Evolutionary conservation across 495 filamentous ascomycete genomes (phyloP).

Genomic region (Ascobolus immersus): DNA sequence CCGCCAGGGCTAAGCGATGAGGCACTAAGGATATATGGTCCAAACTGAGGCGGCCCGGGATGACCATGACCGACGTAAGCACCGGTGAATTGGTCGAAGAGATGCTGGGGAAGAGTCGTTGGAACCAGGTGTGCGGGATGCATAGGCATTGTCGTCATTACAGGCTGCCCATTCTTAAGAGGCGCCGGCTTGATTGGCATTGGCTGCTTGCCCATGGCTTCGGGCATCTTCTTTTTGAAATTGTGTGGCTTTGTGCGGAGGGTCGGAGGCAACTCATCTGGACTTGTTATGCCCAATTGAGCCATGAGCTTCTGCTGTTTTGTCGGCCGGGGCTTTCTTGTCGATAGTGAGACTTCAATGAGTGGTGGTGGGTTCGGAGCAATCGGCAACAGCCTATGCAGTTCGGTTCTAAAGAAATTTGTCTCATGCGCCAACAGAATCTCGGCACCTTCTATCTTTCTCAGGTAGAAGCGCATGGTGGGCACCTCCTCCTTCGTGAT

Average conservation of each 20-base stretch:
- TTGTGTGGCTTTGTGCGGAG: conserved; percentile 49
- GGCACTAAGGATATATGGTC: conserved; percentile 12
- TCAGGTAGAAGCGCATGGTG: conserved; percentile 84
- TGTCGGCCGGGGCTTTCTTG: conserved; percentile 88
- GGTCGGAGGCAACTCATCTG: conserved; percentile 64
- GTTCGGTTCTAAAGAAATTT: conserved; percentile 87
- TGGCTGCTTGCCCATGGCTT: conserved; percentile 11
- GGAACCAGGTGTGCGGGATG: conserved; percentile 5
- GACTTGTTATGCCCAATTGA: conserved; percentile 58
- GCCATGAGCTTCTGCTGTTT: conserved; percentile 93
- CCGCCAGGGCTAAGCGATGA: too few species aligned
- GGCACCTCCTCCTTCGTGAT: conserved; percentile 57
- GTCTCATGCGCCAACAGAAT: conserved; percentile 79
- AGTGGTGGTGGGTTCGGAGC: conserved; percentile 64
- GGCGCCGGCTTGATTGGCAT: conserved; percentile 14
- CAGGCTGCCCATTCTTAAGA: conserved; percentile 2
- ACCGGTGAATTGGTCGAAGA: conserved; percentile 6
- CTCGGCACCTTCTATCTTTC: conserved; percentile 95
- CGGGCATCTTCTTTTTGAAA: conserved; percentile 26
- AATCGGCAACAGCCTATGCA: conserved; percentile 90
- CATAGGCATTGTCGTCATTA: too few species aligned
- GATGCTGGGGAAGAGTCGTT: conserved; percentile 6
- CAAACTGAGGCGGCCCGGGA: conserved; percentile 9
- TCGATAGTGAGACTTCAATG: conserved; percentile 63
- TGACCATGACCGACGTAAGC: not conserved